Conservation (phyloP, 495 filamentous ascomycete genomes). For the Xylaria grammica region DNA sequence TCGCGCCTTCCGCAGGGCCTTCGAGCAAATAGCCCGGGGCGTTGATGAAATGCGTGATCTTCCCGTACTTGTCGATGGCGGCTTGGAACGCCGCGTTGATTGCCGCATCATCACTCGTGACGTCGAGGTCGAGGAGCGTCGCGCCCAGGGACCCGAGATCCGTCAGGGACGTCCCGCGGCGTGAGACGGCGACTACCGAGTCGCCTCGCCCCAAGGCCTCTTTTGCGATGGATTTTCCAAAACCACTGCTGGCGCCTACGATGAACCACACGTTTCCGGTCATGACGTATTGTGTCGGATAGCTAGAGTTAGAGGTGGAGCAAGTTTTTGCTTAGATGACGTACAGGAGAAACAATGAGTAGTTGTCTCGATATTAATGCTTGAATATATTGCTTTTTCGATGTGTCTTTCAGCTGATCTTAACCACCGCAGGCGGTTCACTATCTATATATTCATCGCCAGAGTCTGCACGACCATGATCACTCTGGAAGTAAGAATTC, state of each 20-base stretch:
- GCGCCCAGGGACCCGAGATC: constrained; percentile 23
- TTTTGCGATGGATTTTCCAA: constrained; percentile 48
- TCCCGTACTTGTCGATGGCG: constrained; percentile 34
- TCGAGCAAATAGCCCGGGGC: constrained; percentile 36
- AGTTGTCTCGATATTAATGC: neutral
- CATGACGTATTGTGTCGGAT: neutral
- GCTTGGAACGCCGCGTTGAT: constrained; percentile 28
- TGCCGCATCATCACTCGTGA: constrained; percentile 28
- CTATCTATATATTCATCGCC: neutral
- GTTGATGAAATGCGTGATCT: constrained; percentile 42
- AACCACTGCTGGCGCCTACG: constrained; percentile 56
- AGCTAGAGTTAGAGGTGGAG: neutral
- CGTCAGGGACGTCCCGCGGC: constrained; percentile 37
- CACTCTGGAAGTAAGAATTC: no score
- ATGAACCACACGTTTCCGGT: constrained; percentile 46
- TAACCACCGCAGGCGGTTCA: neutral
- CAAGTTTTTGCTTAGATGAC: neutral
- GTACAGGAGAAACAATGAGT: neutral
- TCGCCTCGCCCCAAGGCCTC: constrained; percentile 50
- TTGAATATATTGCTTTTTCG: neutral
- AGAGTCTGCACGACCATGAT: no score
- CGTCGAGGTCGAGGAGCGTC: constrained; percentile 45
- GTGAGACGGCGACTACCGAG: constrained; percentile 58
- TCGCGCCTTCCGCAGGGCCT: constrained; percentile 26
- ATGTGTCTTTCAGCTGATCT: neutral